Evolutionary conservation across 305 asterid genomes (phyloP), one percentile per base, ranked within the genome.

Genomic region (Nicotiana rustica): DNA sequence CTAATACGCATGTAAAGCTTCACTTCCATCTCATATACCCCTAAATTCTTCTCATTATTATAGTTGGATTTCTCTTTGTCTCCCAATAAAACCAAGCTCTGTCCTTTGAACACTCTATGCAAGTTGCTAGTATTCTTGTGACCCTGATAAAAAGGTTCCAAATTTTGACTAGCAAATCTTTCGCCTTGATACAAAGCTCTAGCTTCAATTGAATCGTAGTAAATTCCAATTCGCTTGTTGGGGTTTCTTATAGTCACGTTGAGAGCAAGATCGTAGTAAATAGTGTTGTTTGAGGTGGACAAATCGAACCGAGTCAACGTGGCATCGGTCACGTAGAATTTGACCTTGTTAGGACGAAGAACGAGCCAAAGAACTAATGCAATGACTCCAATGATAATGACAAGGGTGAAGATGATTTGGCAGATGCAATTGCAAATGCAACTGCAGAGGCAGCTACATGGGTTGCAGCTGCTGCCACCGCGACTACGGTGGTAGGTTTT

Each of bases 311-410:
- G 82, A 52, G 96, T 90, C 41, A 94, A 83, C 10, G 88, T 4
- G 1, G 94, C 97, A 8, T 88, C 88, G 19, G 86, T 64, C 49
- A 89, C 92, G 78, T 91, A 73, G 83, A 93, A 90, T 44, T 89
- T 92, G 79, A 92, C 89, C 47, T 85, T 83, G 84, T 92, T 92
- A 17, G 99, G 99, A 4, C 97, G 97, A 92, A 95, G 91, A 13
- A 92, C 10, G 18, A 95, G 87, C 96, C 96, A 95, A 0, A 84
- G 7, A 62, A 87, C n/a, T 35, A 91, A 70, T 62, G 75, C 87
- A 18, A 89, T 4, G 33, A 92, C 41, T 12, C 89, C 97, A 21
- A 85, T 55, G 47, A 92, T 65, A 79, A 92, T 66, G 67, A 89
- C 81, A 36, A 94, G 38, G 2, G 95, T 93, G 86, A 87, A 59